phyloP scores from a whole-genome alignment of 345 rosid species.

The Geranium brycei region DNA sequence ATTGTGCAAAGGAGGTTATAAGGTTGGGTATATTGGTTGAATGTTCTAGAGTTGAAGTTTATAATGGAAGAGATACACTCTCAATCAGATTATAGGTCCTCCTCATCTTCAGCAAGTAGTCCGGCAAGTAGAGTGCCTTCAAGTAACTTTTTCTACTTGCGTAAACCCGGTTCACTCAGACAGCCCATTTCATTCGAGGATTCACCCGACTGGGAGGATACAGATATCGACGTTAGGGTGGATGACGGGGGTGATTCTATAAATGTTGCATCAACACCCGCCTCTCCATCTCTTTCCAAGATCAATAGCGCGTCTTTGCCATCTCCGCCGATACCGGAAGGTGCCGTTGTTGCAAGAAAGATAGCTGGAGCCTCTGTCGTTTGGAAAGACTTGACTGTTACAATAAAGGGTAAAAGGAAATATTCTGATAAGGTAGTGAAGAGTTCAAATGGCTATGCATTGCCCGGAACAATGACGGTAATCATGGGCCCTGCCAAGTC shows the following conservation, averaged over 20 bases:
- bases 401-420: conserved; percentile 73
- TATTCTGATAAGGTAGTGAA: conserved; percentile 86
- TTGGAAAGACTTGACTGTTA: conserved; percentile 93
- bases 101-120: conserved; percentile 95
- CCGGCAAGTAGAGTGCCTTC: conserved; percentile 94
- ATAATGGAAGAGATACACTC: conserved; percentile 96
- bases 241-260: conserved; percentile 80
- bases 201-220: conserved; percentile 99
- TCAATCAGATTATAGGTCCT: conserved; percentile 91
- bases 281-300: conserved; percentile 79
- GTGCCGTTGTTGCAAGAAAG: conserved; percentile 44
- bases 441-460: conserved; percentile 89
- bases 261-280: conserved; percentile 53
- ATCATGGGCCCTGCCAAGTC: conserved; percentile 99
- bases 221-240: conserved; percentile 59
- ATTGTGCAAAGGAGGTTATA: not conserved
- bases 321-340: conserved; percentile 61
- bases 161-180: conserved; percentile 79
- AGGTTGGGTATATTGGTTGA: not conserved
- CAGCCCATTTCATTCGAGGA: conserved; percentile 98
- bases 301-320: conserved; percentile 77
- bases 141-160: conserved; percentile 80
- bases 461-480: conserved; percentile 95
- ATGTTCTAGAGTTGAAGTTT: not conserved
- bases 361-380: conserved; percentile 82